Percentiles rank a stretch among this genome's conserved stretches.
phyloP scores from a whole-genome alignment of 2,329 filamentous ascomycete genomes.

The Aspergillus candidus region DNA sequence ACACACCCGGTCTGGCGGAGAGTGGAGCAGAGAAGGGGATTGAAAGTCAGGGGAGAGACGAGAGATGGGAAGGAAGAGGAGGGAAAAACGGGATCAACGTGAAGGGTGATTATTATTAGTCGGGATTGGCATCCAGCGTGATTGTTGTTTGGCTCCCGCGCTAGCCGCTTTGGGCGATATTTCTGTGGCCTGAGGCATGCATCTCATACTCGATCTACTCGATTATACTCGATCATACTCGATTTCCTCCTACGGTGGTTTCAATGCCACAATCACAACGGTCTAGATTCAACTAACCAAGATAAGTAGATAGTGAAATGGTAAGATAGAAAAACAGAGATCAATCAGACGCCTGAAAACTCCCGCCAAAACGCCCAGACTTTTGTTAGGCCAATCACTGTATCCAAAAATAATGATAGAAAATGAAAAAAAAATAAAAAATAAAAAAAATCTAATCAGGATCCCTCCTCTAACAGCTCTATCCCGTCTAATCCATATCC shows the following conservation, averaged over 20 bases:
- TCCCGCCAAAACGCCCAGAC: not conserved
- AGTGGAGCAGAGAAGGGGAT: not conserved
- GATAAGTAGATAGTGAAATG: no score
- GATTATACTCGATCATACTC: no score
- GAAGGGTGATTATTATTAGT: not conserved
- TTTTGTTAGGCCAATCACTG: no score
- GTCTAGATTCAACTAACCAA: no score
- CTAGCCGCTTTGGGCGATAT: no score
- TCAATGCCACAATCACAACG: no score
- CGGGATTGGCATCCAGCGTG: no score
- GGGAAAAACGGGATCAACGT: not conserved
- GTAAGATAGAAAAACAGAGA: conserved; percentile 4
- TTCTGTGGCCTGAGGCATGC: no score
- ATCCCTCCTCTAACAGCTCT: conserved; percentile 43
- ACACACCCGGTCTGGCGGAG: no score
- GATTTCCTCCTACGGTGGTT: no score
- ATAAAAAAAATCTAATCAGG: not conserved
- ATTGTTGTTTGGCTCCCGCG: no score
- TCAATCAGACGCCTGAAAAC: not conserved
- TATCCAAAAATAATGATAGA: not conserved
- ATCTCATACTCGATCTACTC: no score
- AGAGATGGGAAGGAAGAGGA: not conserved
- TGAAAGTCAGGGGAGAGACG: conserved; percentile 1
- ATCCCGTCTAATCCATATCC: conserved; percentile 54
- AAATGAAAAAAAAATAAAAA: not conserved